These are phyloP conservation scores for Camelina laxa DNA, from an alignment of 345 rosid genomes.

Conservation along the genomic window DNA sequence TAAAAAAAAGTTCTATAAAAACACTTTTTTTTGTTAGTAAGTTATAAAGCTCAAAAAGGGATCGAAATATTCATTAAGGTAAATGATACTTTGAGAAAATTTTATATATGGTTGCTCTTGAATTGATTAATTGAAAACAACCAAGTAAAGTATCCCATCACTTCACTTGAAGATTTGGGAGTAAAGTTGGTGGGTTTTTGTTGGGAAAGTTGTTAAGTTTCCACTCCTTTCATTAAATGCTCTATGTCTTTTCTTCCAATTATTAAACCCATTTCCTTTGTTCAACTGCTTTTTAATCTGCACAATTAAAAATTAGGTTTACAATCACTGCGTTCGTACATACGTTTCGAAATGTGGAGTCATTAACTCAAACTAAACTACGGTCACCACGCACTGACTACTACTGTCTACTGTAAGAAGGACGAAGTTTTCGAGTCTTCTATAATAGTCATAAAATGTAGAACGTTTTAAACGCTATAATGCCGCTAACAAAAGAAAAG, in stretches of 20 bases:
- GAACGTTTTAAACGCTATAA: neutral
- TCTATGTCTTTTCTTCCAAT: slow-evolving; percentile 18
- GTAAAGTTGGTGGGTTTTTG: slow-evolving; percentile 29
- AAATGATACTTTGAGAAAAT: neutral
- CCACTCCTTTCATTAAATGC: slow-evolving; percentile 22
- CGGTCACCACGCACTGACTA: neutral
- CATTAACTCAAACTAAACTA: neutral
- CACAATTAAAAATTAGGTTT: neutral
- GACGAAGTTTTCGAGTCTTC: neutral
- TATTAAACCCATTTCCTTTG: neutral
- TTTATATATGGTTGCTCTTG: neutral
- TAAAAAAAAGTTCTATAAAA: too few species aligned
- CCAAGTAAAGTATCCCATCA: slow-evolving; percentile 8
- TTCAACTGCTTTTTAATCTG: neutral
- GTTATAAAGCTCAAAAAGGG: neutral
- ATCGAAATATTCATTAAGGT: neutral
- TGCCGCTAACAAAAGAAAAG: neutral
- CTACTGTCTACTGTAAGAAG: neutral
- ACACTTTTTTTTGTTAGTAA: neutral
- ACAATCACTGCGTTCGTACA: neutral
- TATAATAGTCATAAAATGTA: neutral
- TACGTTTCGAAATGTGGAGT: neutral
- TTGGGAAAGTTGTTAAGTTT: slow-evolving; percentile 34
- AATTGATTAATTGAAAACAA: slow-evolving; percentile 1
- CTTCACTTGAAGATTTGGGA: slow-evolving; percentile 15